Conservation (phyloP, 2,329 filamentous ascomycete genomes). For the Talaromyces sp. region DNA sequence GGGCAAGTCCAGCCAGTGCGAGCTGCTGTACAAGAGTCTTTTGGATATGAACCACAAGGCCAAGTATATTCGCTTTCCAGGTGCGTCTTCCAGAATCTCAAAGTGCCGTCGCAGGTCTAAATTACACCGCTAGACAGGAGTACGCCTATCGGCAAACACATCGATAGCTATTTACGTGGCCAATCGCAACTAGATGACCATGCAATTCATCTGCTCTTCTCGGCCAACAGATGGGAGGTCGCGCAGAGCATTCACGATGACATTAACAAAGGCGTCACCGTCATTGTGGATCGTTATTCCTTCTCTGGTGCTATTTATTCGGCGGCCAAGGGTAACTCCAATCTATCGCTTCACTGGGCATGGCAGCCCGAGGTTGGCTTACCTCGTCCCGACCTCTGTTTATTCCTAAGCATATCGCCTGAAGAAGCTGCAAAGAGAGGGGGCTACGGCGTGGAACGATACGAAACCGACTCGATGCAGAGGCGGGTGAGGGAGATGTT, state of each 20-base stretch:
- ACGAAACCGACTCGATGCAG: constrained; percentile 83
- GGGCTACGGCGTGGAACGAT: constrained; percentile 85
- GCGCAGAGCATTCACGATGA: constrained; percentile 37
- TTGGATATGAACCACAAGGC: constrained; percentile 47
- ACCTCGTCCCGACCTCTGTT: constrained; percentile 76
- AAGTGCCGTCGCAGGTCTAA: constrained; percentile 9
- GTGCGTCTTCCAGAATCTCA: constrained; percentile 31
- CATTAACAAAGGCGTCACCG: constrained; percentile 62
- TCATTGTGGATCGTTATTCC: constrained; percentile 90
- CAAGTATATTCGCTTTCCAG: constrained; percentile 61
- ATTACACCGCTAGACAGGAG: constrained; percentile 57
- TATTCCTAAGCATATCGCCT: constrained; percentile 80
- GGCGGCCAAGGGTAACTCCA: constrained; percentile 73
- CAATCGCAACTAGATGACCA: constrained; percentile 74
- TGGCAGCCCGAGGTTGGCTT: constrained; percentile 78
- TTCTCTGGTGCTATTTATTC: constrained; percentile 93
- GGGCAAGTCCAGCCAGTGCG: constrained; percentile 88
- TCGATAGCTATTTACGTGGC: constrained; percentile 73
- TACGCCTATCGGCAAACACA: constrained; percentile 81
- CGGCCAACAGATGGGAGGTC: constrained; percentile 82
- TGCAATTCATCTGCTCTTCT: constrained; percentile 83
- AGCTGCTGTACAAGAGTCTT: constrained; percentile 56
- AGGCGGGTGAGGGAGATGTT: constrained; percentile 71
- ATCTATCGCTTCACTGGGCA: constrained; percentile 71
- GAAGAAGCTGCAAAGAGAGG: constrained; percentile 67